phyloP scores from a whole-genome alignment of 176 grass and related monocot genomes.

The Phoenix dactylifera region DNA sequence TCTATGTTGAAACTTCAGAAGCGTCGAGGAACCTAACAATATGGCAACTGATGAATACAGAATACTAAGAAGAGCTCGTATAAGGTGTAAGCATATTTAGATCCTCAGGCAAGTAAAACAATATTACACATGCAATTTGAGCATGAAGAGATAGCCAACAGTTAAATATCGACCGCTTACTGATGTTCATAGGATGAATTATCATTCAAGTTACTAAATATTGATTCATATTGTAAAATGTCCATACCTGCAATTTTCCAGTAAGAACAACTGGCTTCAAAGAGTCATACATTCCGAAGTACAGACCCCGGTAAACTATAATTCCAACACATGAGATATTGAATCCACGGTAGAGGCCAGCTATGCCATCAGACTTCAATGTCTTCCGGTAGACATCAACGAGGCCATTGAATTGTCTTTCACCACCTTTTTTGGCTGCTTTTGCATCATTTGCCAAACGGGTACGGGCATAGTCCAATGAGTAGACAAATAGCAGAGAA shows the following conservation, averaged over 20 bases:
- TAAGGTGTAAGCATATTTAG: no score
- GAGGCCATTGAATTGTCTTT: constrained; percentile 7
- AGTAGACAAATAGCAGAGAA: constrained; percentile 12
- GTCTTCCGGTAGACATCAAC: constrained; percentile 15
- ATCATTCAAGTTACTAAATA: no score
- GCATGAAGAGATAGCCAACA: no score
- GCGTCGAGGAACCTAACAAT: no score
- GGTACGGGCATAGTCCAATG: constrained; percentile 9
- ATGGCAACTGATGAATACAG: no score
- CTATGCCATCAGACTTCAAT: not conserved
- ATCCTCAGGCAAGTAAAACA: no score
- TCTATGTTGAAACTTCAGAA: no score
- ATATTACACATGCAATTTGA: no score
- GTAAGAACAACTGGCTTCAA: constrained; percentile 7
- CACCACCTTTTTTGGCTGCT: constrained; percentile 8
- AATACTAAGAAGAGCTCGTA: no score
- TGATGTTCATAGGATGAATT: no score
- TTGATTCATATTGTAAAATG: not conserved
- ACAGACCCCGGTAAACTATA: constrained; percentile 4
- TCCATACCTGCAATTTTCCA: constrained; percentile 1
- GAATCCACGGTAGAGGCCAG: constrained; percentile 8
- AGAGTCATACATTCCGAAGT: constrained; percentile 6
- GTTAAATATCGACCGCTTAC: no score
- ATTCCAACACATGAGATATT: constrained; percentile 11
- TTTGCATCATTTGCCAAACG: constrained; percentile 7